phyloP scores from a whole-genome alignment of 164 flowering plant species.

The Magnolia kwangsiensis region DNA sequence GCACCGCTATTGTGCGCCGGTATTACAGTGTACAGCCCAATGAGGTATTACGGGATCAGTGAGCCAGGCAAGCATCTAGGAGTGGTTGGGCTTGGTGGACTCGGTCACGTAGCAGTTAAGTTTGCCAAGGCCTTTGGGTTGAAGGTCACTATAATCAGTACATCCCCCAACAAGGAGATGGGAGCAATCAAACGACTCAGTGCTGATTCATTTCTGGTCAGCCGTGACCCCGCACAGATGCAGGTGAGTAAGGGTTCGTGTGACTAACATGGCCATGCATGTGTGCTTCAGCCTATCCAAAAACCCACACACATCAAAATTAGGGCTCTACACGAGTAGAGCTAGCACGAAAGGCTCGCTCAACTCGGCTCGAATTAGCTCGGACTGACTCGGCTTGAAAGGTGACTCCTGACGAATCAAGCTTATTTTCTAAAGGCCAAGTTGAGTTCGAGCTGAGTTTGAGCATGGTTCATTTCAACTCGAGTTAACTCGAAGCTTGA shows the following conservation, averaged over 20 bases:
- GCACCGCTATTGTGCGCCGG: conserved; percentile 30
- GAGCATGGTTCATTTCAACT: too few species aligned
- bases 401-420: too few species aligned
- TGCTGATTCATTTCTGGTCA: conserved; percentile 25
- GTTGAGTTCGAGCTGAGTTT: too few species aligned
- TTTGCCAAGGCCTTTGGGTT: conserved; percentile 23
- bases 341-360: too few species aligned
- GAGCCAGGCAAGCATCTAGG: conserved; percentile 20
- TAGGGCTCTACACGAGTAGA: too few species aligned
- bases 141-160: conserved; percentile 39
- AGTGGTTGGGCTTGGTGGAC: conserved; percentile 19
- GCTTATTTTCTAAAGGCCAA: too few species aligned
- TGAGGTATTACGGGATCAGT: conserved; percentile 15
- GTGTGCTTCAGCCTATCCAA: conserved; percentile 12
- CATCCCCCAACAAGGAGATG: conserved; percentile 32
- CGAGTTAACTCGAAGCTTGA: too few species aligned
- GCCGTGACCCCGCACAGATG: conserved; percentile 33
- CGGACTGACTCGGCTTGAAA: too few species aligned
- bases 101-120: conserved; percentile 21
- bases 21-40: conserved; percentile 30
- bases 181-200: conserved; percentile 33
- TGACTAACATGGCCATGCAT: conserved; percentile 19
- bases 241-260: conserved; percentile 21
- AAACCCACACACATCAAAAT: not conserved
- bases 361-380: too few species aligned